phyloP scores from a whole-genome alignment of 306 rosid species.

The Prinsepia uniflora region DNA sequence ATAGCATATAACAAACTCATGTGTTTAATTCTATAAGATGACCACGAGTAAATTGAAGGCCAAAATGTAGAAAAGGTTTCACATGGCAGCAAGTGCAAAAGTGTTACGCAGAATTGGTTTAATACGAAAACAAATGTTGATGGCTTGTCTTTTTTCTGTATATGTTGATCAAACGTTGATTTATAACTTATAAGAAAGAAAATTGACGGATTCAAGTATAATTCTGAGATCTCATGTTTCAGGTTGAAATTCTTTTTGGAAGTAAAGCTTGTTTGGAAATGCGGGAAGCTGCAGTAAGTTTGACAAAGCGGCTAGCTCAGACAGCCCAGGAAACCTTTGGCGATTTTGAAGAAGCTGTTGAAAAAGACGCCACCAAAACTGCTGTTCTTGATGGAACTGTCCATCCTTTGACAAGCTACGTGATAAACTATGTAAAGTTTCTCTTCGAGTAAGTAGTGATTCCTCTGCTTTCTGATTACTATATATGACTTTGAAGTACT shows the following conservation, averaged over 20 bases:
- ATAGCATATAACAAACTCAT: background rate
- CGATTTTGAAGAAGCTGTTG: constrained; percentile 98
- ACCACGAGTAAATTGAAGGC: constrained; percentile 1
- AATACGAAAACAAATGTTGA: too few relatives aligned
- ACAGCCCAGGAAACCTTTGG: constrained; percentile 93
- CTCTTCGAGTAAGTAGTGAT: constrained; percentile 68
- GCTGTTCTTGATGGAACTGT: constrained; percentile 94
- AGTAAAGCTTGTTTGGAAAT: constrained; percentile 69
- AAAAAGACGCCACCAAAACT: constrained; percentile 92
- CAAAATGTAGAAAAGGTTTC: background rate
- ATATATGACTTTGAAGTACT: background rate
- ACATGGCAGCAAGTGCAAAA: background rate
- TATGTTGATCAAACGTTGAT: background rate
- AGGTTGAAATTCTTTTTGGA: constrained; percentile 66
- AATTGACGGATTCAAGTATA: constrained; percentile 3
- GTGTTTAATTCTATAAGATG: background rate
- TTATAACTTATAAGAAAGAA: background rate
- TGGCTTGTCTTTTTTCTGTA: background rate
- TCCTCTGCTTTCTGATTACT: constrained; percentile 16
- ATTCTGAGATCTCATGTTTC: constrained; percentile 1
- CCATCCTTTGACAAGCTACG: constrained; percentile 96
- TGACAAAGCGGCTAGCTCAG: constrained; percentile 81
- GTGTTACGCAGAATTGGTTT: background rate
- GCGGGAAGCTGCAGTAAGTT: constrained; percentile 71
- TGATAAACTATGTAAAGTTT: constrained; percentile 88